Conservation (phyloP, 2,329 filamentous ascomycete species). For the Talaromyces sp. region DNA sequence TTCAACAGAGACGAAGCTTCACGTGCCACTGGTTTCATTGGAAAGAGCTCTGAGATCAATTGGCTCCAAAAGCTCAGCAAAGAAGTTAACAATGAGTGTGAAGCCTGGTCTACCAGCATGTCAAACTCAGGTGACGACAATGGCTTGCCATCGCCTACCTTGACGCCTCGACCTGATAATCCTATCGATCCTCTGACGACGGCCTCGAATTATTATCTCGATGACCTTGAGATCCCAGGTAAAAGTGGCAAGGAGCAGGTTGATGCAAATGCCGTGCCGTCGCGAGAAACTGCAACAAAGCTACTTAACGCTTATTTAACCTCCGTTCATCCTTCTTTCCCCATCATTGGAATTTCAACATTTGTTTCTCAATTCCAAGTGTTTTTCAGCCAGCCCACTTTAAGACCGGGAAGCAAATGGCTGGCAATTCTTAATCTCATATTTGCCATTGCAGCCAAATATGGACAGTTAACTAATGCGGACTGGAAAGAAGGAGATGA, state of each 20-base stretch:
- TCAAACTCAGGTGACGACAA: slow-evolving; percentile 23
- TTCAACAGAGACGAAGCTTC: slow-evolving; percentile 43
- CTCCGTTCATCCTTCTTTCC: slow-evolving; percentile 49
- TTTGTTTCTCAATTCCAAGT: slow-evolving; percentile 47
- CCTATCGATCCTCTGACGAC: slow-evolving; percentile 30
- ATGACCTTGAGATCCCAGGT: slow-evolving; percentile 43
- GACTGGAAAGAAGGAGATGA: slow-evolving; percentile 41
- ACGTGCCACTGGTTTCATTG: slow-evolving; percentile 47
- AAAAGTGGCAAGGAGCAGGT: slow-evolving; percentile 35
- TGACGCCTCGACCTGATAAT: slow-evolving; percentile 28
- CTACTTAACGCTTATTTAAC: slow-evolving; percentile 46
- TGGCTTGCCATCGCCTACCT: slow-evolving; percentile 31
- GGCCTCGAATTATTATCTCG: slow-evolving; percentile 43
- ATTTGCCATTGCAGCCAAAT: slow-evolving; percentile 47
- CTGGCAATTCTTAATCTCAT: slow-evolving; percentile 50
- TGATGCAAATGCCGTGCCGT: slow-evolving; percentile 42
- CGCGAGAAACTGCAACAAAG: slow-evolving; percentile 39
- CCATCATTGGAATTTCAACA: slow-evolving; percentile 45
- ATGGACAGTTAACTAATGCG: slow-evolving; percentile 41
- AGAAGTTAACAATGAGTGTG: slow-evolving; percentile 33
- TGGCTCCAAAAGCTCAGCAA: slow-evolving; percentile 47
- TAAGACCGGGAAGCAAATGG: slow-evolving; percentile 45
- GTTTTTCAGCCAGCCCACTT: slow-evolving; percentile 36
- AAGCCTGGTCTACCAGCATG: slow-evolving; percentile 18
- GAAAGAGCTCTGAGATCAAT: slow-evolving; percentile 49